Evolutionary conservation across 495 filamentous ascomycete genomes (phyloP), one percentile per base, ranked within the genome.

Genomic region (Neurospora sublineolata): DNA sequence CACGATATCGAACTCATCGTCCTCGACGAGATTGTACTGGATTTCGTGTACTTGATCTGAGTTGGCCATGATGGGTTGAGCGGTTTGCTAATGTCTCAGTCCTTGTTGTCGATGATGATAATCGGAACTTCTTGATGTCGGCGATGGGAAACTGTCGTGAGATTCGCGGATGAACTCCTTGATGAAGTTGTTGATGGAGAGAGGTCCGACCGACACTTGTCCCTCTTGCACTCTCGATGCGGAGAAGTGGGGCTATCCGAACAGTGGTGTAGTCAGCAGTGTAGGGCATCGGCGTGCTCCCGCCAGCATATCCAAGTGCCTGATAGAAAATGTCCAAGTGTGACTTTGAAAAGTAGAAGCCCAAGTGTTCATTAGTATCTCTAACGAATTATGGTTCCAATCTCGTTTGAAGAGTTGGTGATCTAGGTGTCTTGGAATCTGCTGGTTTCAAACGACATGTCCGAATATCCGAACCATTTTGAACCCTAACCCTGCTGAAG

Each of bases 1-100:
- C 83, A 86, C 77, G 40, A 82, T 82, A 75, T 85, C 84, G 64
- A 84, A 84, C 73, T 85, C 83, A 18, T 84, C 82, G 46, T 81
- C 80, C 37, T 80, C 40, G 33, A 84, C 79, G 52, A 84, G 73
- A 69, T 77, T 79, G 70, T 83, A 72, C 20, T 76, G 67, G 33
- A 74, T 68, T 7, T 76, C 76, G 71, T 64, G 11, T 60, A 16
- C 23, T 60, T 60, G 52, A 60, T 6, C 7, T 10, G 52, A 33
- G 12, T 64, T 33, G 52, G 52, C 7, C 52, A 64, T 64, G 52
- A 64, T 18, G 27, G 52, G 52, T 14, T 16, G 33, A 30, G 52
- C 23, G 23, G 23, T 58, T 58, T 30, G 46, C 18, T 58, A 30
- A 14, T 12, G 5, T 30, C 4, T 12, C 20, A 7, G 46, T 58